A percentile compares a stretch with the other conserved stretches of the same genome.
These are phyloP conservation scores for Tolypocladium inflatum DNA, from an alignment of 2,329 filamentous ascomycete species.

Conservation along the genomic window DNA sequence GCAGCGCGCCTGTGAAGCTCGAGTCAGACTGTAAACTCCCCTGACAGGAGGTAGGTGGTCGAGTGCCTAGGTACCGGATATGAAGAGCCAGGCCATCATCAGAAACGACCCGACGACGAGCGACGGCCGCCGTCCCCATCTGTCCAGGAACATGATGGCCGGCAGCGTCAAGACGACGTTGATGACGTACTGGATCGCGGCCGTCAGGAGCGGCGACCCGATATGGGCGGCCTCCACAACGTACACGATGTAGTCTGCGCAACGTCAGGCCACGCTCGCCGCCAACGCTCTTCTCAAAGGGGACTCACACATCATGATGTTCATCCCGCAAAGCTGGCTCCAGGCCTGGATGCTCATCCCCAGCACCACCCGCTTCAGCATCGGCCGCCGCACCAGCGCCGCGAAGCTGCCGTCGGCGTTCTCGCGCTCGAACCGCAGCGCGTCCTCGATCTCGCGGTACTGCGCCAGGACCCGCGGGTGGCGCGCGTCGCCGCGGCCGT, in stretches of 20 bases:
- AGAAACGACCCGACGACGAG: conserved; percentile 45
- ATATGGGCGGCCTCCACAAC: conserved; percentile 51
- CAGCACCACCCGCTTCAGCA: conserved; percentile 46
- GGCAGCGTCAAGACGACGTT: conserved; percentile 51
- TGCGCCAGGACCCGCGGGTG: conserved; percentile 53
- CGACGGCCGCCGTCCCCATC: conserved; percentile 45
- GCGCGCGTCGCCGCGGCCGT: conserved; percentile 45
- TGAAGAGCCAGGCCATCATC: conserved; percentile 53
- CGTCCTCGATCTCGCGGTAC: conserved; percentile 51
- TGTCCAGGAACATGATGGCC: conserved; percentile 51
- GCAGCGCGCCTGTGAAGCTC: conserved; percentile 34
- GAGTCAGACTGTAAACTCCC: background rate
- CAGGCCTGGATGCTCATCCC: conserved; percentile 51
- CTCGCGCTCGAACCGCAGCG: conserved; percentile 43
- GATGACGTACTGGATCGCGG: conserved; percentile 55
- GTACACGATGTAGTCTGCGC: conserved; percentile 44
- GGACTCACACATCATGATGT: conserved; percentile 41
- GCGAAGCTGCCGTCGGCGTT: conserved; percentile 37
- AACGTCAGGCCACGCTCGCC: background rate
- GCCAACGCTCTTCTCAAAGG: background rate
- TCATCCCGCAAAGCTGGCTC: conserved; percentile 51
- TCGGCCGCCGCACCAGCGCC: conserved; percentile 38
- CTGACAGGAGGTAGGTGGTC: too few species aligned
- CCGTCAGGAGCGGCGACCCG: conserved; percentile 45
- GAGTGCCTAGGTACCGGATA: conserved; percentile 37